Percentiles rank a stretch among this genome's conserved stretches.
These are phyloP conservation scores for Wickerhamomyces ciferrii DNA, from an alignment of 805 yeast species.

Conservation along the genomic window DNA sequence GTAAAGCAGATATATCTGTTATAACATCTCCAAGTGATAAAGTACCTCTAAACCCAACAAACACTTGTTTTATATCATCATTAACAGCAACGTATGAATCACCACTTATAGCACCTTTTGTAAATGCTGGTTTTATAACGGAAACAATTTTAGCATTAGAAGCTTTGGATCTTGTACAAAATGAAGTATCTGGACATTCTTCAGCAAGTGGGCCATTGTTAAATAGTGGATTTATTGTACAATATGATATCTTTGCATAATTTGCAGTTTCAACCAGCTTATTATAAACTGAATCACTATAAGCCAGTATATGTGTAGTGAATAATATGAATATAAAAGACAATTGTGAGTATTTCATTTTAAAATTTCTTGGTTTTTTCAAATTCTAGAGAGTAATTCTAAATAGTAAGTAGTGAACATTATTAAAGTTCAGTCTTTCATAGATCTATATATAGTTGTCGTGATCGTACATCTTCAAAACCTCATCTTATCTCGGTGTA, in stretches of 20 bases:
- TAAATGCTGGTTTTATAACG: not conserved
- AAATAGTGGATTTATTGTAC: not conserved
- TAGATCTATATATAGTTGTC: no score
- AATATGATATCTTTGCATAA: conserved; percentile 1
- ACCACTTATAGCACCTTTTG: not conserved
- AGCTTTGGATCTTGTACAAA: not conserved
- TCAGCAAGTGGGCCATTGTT: not conserved
- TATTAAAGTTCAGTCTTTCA: no score
- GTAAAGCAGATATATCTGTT: conserved; percentile 44
- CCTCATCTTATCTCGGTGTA: no score
- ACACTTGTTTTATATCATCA: not conserved
- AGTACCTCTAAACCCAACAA: conserved; percentile 50
- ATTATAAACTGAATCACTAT: not conserved
- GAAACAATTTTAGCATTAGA: not conserved
- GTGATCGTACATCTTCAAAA: no score
- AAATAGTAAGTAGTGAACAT: no score
- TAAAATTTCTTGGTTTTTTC: no score
- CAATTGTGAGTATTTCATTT: no score
- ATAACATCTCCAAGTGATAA: conserved; percentile 53
- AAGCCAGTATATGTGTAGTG: no score
- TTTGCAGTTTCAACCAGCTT: not conserved
- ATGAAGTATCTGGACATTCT: not conserved
- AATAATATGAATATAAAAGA: no score
- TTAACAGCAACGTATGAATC: not conserved
- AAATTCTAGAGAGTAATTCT: no score